Percentiles rank a stretch among this genome's conserved stretches.
Evolutionary conservation across 106 monocot species (phyloP).

Genomic region (Dendrobium nobile): DNA sequence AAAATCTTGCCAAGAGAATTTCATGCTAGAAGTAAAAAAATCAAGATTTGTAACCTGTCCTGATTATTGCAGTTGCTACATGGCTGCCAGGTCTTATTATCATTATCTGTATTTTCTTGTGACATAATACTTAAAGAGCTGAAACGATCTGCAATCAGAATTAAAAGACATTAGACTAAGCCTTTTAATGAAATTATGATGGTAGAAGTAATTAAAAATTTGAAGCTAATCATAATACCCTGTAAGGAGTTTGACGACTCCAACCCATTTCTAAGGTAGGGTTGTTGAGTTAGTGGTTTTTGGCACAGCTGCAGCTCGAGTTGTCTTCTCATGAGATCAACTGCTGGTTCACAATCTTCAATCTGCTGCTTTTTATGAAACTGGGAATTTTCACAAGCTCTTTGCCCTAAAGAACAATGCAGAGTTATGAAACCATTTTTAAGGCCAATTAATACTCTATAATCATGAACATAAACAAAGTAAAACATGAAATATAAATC

Average conservation of each 20-base stretch:
- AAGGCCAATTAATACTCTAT: neutral
- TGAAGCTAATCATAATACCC: neutral
- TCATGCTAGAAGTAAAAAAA: neutral
- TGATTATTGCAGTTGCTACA: neutral
- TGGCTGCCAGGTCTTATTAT: neutral
- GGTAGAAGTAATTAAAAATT: neutral
- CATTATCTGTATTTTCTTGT: neutral
- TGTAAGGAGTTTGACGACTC: neutral
- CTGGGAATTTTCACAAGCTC: neutral
- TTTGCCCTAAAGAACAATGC: neutral
- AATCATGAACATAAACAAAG: neutral
- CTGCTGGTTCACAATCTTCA: neutral
- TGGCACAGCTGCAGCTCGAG: neutral
- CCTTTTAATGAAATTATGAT: neutral
- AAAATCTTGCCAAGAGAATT: too few relatives aligned
- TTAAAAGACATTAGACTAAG: too few relatives aligned
- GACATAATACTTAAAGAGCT: neutral
- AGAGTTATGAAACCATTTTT: neutral
- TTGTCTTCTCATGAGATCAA: neutral
- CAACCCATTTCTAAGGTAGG: neutral
- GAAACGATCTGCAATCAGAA: conserved; percentile 1
- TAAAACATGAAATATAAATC: neutral
- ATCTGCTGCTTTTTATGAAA: neutral
- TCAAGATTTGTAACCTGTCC: conserved; percentile 1
- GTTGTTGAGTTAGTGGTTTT: neutral